Base-by-base conservation (phyloP, 805 yeast genomes). In the Candida anglica region DNA sequence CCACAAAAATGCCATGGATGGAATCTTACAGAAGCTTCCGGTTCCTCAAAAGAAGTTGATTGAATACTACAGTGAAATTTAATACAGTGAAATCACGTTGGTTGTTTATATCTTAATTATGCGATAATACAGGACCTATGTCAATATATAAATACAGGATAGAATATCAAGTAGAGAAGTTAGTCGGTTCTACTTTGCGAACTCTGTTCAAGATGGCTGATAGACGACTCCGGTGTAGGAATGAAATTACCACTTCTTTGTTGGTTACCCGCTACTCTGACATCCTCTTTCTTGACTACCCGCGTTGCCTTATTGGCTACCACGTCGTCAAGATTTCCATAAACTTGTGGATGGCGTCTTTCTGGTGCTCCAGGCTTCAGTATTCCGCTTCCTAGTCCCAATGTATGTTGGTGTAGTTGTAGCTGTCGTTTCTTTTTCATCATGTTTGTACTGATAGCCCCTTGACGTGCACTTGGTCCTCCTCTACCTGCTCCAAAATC, bases 41-140 rank as follows among this genome's bases (percentile, higher is more conserved):
- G 37, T 47, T 2, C 60, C 75, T 1, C 80, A 75, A 37, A 54
- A 52, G 34, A 71, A 65, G 40, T 49, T 77, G 32, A 63, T 75
- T 11, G 71, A 73, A 36, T 66, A 68, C 41, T 75, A 73, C 46
- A 57, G 63, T 35, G 47, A 48, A 28, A 33, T 39, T 19, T 36
- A 32, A 22, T 13, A 30, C 5, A 28, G n/a, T n/a, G n/a, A n/a
- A n/a, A n/a, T n/a, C n/a, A n/a, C n/a, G n/a, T n/a, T n/a, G n/a
- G n/a, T n/a, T n/a, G n/a, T n/a, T n/a, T n/a, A n/a, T n/a, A n/a
- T n/a, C n/a, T n/a, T n/a, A n/a, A n/a, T n/a, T n/a, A n/a, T n/a
- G n/a, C n/a, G 25, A 13, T 16, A 24, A 14, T 14, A 27, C n/a
- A 14, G 14, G 13, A 18, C 26, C 19, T 10, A 19, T 16, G 32